Evolutionary conservation across 225 moss, liverwort and hornwort genomes (phyloP).

Genomic region (Rhytidiadelphus loreus): DNA sequence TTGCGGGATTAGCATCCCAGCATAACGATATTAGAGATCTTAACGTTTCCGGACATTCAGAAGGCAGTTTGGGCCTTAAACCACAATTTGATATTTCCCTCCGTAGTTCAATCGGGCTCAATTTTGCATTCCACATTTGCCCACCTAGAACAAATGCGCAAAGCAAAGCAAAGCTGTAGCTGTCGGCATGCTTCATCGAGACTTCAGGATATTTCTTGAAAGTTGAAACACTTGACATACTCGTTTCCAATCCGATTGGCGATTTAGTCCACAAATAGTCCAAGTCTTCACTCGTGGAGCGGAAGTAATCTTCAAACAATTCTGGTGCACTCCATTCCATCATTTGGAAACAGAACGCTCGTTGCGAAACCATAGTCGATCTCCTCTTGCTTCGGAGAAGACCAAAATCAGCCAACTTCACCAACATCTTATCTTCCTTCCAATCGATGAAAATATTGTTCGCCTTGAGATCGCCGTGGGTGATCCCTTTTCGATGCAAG

Average conservation of each 20-base stretch:
- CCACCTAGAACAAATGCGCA: not conserved
- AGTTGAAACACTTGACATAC: not conserved
- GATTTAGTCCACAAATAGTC: not conserved
- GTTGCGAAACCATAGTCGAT: not conserved
- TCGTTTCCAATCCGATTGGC: not conserved
- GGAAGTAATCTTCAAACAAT: not conserved
- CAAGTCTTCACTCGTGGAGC: not conserved
- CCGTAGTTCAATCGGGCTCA: not conserved
- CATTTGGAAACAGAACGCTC: not conserved
- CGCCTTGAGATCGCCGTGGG: not conserved
- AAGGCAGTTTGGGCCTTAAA: not conserved
- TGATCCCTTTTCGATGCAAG: not conserved
- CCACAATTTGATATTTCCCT: not conserved
- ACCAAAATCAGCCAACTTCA: constrained; percentile 1
- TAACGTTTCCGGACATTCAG: not conserved
- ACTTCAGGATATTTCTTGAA: not conserved
- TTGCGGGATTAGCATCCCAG: not conserved
- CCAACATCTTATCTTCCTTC: not conserved
- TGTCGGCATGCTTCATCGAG: not conserved
- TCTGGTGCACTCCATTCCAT: not conserved
- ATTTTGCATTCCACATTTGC: not conserved
- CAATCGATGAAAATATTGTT: not conserved
- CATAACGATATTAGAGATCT: not conserved
- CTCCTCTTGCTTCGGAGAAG: not conserved
- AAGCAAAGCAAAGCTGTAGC: not conserved